A percentile compares a stretch with the other conserved stretches of the same genome.
These are phyloP conservation scores for Ceratocystis papillata DNA, from an alignment of 2,329 filamentous ascomycete species.

Conservation along the genomic window DNA sequence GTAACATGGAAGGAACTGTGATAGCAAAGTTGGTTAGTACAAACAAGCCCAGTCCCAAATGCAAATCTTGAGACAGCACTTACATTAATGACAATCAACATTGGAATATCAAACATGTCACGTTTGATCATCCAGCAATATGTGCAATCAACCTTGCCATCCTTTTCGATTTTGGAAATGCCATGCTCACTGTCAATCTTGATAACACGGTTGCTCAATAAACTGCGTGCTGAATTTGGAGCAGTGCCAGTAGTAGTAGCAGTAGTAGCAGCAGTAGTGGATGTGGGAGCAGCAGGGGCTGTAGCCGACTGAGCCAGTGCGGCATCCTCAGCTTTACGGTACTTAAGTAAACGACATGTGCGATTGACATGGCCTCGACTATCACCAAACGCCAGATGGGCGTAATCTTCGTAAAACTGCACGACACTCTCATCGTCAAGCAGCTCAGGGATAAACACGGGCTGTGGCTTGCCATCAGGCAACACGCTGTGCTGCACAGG, in stretches of 20 bases:
- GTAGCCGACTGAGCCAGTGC: constrained; percentile 24
- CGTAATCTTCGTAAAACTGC: constrained; percentile 93
- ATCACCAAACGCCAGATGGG: constrained; percentile 83
- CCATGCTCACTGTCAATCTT: constrained; percentile 62
- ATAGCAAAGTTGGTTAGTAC: neutral
- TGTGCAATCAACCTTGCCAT: constrained; percentile 86
- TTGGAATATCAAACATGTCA: constrained; percentile 95
- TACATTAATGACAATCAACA: constrained; percentile 97
- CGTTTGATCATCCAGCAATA: constrained; percentile 96
- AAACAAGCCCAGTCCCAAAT: neutral
- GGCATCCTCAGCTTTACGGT: constrained; percentile 43
- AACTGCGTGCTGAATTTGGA: constrained; percentile 30
- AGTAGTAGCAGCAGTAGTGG: constrained; percentile 25
- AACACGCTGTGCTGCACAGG: constrained; percentile 34
- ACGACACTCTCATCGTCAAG: constrained; percentile 89
- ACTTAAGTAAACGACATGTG: constrained; percentile 79
- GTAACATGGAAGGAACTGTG: constrained; percentile 50
- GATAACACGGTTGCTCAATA: constrained; percentile 49
- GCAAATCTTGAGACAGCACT: constrained; percentile 36
- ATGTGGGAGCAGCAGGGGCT: neutral
- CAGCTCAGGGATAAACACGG: constrained; percentile 83
- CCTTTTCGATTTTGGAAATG: constrained; percentile 70
- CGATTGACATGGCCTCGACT: constrained; percentile 74
- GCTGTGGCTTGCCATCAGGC: constrained; percentile 49
- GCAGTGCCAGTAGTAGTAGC: constrained; percentile 27